These are phyloP conservation scores for Kwoniella mangroviensis DNA, from an alignment of 768 basidiomycete species.

Conservation along the genomic window DNA sequence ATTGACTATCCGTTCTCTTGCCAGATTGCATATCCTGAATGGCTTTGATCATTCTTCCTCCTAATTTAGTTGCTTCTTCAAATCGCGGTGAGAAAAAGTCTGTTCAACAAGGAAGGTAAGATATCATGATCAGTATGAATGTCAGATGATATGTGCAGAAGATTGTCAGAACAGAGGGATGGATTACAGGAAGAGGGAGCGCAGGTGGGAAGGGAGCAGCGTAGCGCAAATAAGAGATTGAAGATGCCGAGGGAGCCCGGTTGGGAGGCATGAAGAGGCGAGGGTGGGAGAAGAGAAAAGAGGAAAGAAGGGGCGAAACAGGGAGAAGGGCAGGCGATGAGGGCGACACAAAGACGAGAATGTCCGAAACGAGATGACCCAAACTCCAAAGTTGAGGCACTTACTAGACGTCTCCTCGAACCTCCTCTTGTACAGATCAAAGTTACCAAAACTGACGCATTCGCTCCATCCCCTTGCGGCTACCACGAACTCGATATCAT, in stretches of 20 bases:
- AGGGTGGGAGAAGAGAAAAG: background rate
- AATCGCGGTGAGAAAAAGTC: constrained; percentile 85
- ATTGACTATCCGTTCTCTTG: background rate
- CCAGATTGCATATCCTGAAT: constrained; percentile 60
- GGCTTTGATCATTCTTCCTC: constrained; percentile 86
- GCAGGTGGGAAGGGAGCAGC: background rate
- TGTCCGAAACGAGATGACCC: background rate
- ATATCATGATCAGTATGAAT: background rate
- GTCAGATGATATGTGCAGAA: background rate
- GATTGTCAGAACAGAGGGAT: too few relatives aligned
- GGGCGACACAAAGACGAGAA: background rate
- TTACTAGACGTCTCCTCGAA: constrained; percentile 72
- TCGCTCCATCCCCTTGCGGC: constrained; percentile 96
- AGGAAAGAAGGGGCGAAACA: background rate
- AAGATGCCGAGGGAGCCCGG: background rate
- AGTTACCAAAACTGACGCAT: constrained; percentile 87
- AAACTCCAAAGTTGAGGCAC: constrained; percentile 20
- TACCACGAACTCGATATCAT: constrained; percentile 92
- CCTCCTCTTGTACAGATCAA: constrained; percentile 80
- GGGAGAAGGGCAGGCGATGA: background rate
- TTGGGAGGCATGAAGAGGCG: background rate
- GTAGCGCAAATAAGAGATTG: too few relatives aligned
- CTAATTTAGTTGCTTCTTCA: constrained; percentile 78
- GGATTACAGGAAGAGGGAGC: background rate
- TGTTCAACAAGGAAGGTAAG: background rate